Base-by-base conservation (phyloP, 2,329 filamentous ascomycete genomes). In the Ascochyta pisi region DNA sequence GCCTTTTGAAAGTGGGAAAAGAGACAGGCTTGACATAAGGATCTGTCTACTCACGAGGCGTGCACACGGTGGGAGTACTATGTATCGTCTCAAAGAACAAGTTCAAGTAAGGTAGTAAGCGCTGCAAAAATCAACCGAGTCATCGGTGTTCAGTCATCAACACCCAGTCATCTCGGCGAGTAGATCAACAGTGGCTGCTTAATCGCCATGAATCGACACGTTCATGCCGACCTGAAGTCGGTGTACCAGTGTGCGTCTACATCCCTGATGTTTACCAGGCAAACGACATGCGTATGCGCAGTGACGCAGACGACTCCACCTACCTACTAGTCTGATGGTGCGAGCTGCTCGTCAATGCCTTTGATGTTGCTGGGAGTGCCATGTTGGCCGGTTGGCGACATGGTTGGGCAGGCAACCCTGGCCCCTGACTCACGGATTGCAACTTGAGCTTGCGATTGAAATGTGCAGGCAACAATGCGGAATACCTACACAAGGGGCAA, bases 251-350 rank as follows among this genome's bases (percentile, higher is more conserved):
- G 47, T 56, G 52, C 45, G 50, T 47, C 52, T 41, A 37, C 29
- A 60, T 51, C 43, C 57, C 54, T 62, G 62, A 31, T 54, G 54
- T 40, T 57, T 53, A 50, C 44, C 54, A 54, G 24, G n/a, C 58
- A 40, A 50, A 38, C 48, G 52, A 58, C 45, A 56, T 41, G 40
- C 57, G 60, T 52, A 37, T n/a, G 46, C 48, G 58, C 58, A 60
- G 63, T 66, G 63, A 68, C 64, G 61, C 64, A 55, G 50, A 58
- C 49, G 46, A 46, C 54, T 63, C 62, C 56, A 61, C 50, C 47
- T 46, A 50, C 58, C 54, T 40, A 19, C 29, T 26, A 10, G 26
- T 19, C 16, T 51, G 26, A 22, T 34, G 12, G 24, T 58, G 52
- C 54, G 58, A 64, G 63, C 57, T 60, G 49, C 44, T 61, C 53